These are phyloP conservation scores for Sporothrix humicola DNA, from an alignment of 2,329 filamentous ascomycete species.

Conservation along the genomic window DNA sequence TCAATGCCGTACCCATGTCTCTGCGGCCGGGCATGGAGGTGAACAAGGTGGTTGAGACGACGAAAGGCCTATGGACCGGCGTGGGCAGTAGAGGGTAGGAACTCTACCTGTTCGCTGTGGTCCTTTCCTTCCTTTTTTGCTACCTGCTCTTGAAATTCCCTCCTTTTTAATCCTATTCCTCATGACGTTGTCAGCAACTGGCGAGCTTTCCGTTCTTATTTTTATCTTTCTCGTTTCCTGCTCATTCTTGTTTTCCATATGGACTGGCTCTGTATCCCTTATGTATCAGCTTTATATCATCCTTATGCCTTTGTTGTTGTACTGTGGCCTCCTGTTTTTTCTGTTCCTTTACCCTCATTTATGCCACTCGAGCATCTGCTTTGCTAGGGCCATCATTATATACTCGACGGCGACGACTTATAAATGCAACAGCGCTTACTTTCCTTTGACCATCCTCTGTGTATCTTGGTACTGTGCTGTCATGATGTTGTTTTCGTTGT, in stretches of 20 bases:
- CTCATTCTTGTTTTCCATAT: constrained; percentile 9
- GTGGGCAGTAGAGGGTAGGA: constrained; percentile 40
- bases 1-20: constrained; percentile 49
- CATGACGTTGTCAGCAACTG: constrained; percentile 16
- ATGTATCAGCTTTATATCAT: constrained; percentile 21
- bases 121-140: neutral
- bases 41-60: constrained; percentile 67
- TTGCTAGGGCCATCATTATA: neutral
- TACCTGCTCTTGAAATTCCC: neutral
- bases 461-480: neutral
- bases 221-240: neutral
- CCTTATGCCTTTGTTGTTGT: constrained; percentile 1
- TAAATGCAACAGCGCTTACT: constrained; percentile 11
- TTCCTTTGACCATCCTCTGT: neutral
- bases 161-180: neutral
- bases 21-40: constrained; percentile 61
- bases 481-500: too few species aligned
- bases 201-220: neutral
- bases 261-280: constrained; percentile 23
- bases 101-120: neutral
- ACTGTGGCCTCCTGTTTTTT: neutral
- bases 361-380: neutral
- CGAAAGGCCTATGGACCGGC: constrained; percentile 65
- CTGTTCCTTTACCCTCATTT: neutral
- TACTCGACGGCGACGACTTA: neutral